Evolutionary conservation across 176 grass and related monocot species (phyloP).

Genomic region (Pontederia paniculata): DNA sequence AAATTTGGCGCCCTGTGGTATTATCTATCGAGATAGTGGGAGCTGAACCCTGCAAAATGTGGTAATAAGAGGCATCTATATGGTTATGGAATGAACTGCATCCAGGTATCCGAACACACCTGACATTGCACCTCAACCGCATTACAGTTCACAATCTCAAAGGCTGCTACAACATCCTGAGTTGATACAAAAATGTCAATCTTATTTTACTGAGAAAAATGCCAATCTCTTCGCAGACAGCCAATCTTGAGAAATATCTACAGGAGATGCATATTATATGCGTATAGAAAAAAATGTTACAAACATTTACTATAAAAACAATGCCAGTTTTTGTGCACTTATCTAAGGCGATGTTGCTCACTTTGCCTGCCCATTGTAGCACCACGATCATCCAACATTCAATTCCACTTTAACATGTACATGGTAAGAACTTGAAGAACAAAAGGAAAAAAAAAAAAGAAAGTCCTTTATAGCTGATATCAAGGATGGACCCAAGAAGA

Average conservation of each 20-base stretch:
- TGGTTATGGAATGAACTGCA: no score
- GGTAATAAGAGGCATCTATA: no score
- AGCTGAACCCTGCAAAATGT: conserved; percentile 43
- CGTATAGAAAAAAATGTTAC: neutral
- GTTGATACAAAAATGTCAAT: conserved; percentile 1
- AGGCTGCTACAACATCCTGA: conserved; percentile 54
- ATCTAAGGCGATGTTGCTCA: conserved; percentile 62
- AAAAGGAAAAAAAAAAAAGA: no score
- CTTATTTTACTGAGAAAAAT: no score
- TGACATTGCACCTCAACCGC: conserved; percentile 53
- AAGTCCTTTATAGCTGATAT: no score
- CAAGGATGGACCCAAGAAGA: no score
- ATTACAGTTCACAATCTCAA: conserved; percentile 53
- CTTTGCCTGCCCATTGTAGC: conserved; percentile 28
- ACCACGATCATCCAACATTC: no score
- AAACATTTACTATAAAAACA: conserved; percentile 32
- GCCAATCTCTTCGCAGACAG: neutral
- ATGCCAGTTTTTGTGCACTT: conserved; percentile 47
- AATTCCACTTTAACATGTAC: no score
- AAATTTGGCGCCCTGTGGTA: conserved; percentile 78
- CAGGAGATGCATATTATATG: neutral
- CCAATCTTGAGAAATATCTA: neutral
- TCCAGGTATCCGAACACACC: conserved; percentile 7
- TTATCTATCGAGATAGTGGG: conserved; percentile 88
- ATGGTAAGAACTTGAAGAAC: no score